Conservation (phyloP, 2,329 filamentous ascomycete species). For the Nemania sp. region DNA sequence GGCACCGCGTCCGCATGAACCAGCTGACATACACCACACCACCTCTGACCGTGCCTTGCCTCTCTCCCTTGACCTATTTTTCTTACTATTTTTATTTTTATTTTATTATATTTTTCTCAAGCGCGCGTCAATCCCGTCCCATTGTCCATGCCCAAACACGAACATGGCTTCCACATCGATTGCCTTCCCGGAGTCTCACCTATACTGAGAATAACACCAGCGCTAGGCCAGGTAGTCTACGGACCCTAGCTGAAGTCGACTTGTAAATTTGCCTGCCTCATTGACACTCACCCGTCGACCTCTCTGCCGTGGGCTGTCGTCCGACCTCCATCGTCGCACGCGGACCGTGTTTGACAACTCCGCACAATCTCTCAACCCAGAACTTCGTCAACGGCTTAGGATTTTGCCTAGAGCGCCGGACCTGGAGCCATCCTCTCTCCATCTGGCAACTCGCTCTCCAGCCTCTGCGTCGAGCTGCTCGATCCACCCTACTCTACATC, state of each 20-base stretch:
- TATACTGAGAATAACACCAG: conserved; percentile 12
- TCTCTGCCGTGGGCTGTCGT: conserved; percentile 8
- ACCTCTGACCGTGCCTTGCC: conserved; percentile 1
- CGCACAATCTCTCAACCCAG: conserved; percentile 36
- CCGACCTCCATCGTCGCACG: not conserved
- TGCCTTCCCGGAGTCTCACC: conserved; percentile 16
- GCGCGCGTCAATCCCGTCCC: conserved; percentile 18
- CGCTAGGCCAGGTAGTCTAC: not conserved
- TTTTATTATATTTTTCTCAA: conserved; percentile 6
- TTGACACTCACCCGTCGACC: conserved; percentile 4
- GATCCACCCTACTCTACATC: conserved; percentile 30
- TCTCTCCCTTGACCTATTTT: not conserved
- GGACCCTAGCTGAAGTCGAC: conserved; percentile 4
- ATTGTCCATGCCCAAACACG: not conserved
- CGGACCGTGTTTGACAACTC: conserved; percentile 33
- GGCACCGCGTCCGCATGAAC: conserved; percentile 17
- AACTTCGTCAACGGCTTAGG: conserved; percentile 32
- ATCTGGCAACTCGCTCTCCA: conserved; percentile 30
- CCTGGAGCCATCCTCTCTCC: conserved; percentile 24
- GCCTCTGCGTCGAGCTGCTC: conserved; percentile 33
- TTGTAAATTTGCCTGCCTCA: not conserved
- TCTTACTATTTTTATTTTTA: conserved; percentile 5
- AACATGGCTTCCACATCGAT: conserved; percentile 21
- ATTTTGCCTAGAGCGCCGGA: conserved; percentile 34
- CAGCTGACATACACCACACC: conserved; percentile 16